Base-by-base conservation (phyloP, 1,139 yeast species). In the Zygosaccharomyces sapae region DNA sequence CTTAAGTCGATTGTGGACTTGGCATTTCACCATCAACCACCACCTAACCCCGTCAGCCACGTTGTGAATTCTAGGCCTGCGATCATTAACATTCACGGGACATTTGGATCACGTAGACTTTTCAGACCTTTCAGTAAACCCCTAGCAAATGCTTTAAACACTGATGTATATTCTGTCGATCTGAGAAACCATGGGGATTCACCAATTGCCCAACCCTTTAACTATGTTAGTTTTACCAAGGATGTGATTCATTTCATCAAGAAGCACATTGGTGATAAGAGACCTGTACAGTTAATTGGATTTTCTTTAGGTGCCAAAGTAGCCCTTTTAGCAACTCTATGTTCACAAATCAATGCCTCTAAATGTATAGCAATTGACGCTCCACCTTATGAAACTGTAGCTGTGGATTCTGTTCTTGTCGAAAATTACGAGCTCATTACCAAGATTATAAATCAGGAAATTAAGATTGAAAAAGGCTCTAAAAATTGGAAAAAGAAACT, bases 161-260 rank as follows among this genome's bases (percentile, higher is more conserved):
- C 63, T 3, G 60, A 61, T 31, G 57, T 72, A 0, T 68, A 62
- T 48, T 74, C 75, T 1, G 55, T 78, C 1, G 84, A 79, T 57
- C 60, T 77, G 43, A 63, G 84, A 50, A 76, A 77, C 55, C 83
- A 79, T 59, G 84, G 84, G 1, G 59, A 62, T 2, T 71, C 79
- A 0, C 71, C 72, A 4, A 70, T 68, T 49, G 73, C 70, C 2
- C 54, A 57, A 13, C 82, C 82, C 0, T 72, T 70, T 56, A 69
- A 67, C 45, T 77, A 78, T 54, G 33, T 52, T 6, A 63, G 71
- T 2, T 60, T 77, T 69, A 71, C 76, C 1, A 55, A 60, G 3
- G 84, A 79, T 55, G 68, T 78, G 8, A 43, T 53, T 5, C 52
- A 55, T 29, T 60, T 63, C 41, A 51, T 63, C 13, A 38, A 55